Percentiles rank a stretch among this genome's conserved stretches.
Conservation (phyloP, 2,329 filamentous ascomycete genomes). For the Colletotrichum godetiae region DNA sequence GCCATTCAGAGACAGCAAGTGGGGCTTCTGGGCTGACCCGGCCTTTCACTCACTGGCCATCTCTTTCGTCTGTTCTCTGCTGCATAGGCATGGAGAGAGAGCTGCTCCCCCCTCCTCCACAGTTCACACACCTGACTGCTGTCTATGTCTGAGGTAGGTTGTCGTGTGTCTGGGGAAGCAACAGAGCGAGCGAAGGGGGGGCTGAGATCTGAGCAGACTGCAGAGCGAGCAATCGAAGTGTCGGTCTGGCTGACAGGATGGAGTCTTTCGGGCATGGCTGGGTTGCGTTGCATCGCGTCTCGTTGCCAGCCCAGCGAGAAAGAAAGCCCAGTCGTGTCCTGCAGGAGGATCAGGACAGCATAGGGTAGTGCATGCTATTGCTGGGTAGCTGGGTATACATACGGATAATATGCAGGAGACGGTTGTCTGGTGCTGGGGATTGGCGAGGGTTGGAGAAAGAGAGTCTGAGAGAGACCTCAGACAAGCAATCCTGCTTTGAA, state of each 20-base stretch:
- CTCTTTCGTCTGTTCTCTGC: neutral
- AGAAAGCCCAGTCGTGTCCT: neutral
- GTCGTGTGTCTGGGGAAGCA: neutral
- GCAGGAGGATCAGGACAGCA: slow-evolving; percentile 3
- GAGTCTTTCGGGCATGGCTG: neutral
- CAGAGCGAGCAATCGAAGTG: neutral
- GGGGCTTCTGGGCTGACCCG: slow-evolving; percentile 2
- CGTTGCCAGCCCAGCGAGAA: slow-evolving; percentile 18
- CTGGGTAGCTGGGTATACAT: neutral
- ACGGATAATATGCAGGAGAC: slow-evolving; percentile 2
- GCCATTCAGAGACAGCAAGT: slow-evolving; percentile 14
- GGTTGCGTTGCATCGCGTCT: slow-evolving; percentile 26
- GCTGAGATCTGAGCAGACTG: neutral
- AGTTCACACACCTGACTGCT: neutral
- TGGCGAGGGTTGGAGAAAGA: neutral
- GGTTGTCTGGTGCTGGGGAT: neutral
- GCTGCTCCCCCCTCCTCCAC: neutral
- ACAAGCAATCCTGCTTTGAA: slow-evolving; percentile 10
- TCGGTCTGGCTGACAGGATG: slow-evolving; percentile 2
- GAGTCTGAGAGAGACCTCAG: neutral
- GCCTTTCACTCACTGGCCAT: neutral
- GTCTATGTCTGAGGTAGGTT: neutral
- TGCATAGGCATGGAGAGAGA: neutral
- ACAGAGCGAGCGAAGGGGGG: no score
- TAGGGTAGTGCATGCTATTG: neutral